Evolutionary conservation across 208 protist genomes (phyloP), one percentile per base, ranked within the genome.

Genomic region (Leishmania mexicana): DNA sequence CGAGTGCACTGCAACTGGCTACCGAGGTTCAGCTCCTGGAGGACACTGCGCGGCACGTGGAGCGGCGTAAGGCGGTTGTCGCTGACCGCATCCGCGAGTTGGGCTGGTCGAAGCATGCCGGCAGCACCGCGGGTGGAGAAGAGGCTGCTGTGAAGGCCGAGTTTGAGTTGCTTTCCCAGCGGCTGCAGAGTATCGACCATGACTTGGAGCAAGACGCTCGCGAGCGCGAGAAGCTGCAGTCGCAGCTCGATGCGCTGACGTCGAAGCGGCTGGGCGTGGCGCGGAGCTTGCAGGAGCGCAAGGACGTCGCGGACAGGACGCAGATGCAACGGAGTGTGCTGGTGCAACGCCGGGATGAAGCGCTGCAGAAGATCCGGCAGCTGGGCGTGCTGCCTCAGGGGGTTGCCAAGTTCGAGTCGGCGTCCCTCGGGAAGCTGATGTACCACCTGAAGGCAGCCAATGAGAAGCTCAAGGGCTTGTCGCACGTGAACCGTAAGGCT

Each of bases 401-500:
- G 38, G 76, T 81, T 3, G 79, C 79, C 31, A 83, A 84, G 62
- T 83, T 76, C 62, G 77, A 82, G 40, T 68, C 71, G 15, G 84
- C 81, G n/a, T 93, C 92, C 1, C 79, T 96, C 31, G 94, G 89
- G 21, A 91, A 95, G 80, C 83, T 99, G 49, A 93, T 98, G 89
- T 87, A 92, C 70, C 81, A 92, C 75, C 82, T 98, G 24, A 93
- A 95, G 73, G 58, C 83, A 40, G 90, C 87, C 17, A 97, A 97
- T 79, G 90, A 96, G 81, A 78, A 95, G 47, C 70, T 99, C 13
- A 95, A 98, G 75, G 93, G 93, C 75, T 98, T 97, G 86, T 88
- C 90, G 54, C 97, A 99, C 80, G 98, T 99, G 13, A 99, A 99
- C 89, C 98, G 99, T 81, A 99, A 99, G 85, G 99, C 99, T 6